These are phyloP conservation scores for Giardia muris DNA, from an alignment of 208 protist species.

Conservation along the genomic window DNA sequence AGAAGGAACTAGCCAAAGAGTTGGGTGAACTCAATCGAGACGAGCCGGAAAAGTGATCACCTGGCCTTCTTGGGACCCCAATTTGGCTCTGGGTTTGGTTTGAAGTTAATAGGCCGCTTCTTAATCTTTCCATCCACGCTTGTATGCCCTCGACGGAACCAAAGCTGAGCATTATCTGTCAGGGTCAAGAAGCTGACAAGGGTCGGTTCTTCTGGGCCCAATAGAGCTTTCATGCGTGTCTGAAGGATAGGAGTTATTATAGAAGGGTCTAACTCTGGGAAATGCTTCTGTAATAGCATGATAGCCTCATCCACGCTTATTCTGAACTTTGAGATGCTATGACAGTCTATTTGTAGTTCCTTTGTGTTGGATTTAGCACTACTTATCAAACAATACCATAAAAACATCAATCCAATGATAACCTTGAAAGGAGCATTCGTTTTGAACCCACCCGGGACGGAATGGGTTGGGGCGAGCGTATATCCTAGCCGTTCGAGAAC, in stretches of 20 bases:
- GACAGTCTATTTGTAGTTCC: background rate
- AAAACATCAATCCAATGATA: background rate
- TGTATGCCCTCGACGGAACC: background rate
- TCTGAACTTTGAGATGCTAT: background rate
- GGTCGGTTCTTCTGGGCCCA: background rate
- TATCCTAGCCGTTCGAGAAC: background rate
- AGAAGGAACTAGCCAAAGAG: too few species aligned
- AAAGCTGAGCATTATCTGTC: background rate
- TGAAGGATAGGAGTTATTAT: background rate
- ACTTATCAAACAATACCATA: background rate
- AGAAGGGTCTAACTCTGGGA: background rate
- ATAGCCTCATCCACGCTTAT: background rate
- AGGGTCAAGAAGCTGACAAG: background rate
- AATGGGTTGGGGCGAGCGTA: background rate
- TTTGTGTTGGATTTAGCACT: background rate
- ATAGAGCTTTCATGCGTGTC: background rate
- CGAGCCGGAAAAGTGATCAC: background rate
- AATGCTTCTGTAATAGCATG: background rate
- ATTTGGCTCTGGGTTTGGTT: conserved; percentile 18
- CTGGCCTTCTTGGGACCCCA: conserved; percentile 26
- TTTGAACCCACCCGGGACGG: background rate
- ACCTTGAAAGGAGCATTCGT: background rate
- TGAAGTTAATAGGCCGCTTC: background rate
- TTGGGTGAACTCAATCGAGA: too few species aligned
- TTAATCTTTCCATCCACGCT: background rate